Evolutionary conservation across 2,329 filamentous ascomycete genomes (phyloP).

Genomic region (Bipolaris victoriae): DNA sequence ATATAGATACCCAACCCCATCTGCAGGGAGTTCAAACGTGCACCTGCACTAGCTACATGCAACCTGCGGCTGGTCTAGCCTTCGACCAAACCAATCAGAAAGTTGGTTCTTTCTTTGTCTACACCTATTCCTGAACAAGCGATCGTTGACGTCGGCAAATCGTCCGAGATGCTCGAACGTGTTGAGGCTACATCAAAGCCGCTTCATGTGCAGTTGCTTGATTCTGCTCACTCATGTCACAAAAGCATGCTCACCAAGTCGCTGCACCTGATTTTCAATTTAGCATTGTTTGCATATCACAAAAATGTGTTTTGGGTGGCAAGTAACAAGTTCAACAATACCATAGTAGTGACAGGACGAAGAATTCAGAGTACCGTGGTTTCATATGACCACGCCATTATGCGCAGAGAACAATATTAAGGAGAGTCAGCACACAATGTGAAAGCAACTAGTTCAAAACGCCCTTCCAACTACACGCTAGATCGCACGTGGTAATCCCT

Average conservation of each 20-base stretch:
- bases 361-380: not conserved
- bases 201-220: not conserved
- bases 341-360: not conserved
- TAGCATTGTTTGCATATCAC: not conserved
- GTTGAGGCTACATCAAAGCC: not conserved
- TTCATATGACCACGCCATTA: not conserved
- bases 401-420: conserved; percentile 46
- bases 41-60: conserved; percentile 11
- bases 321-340: not conserved
- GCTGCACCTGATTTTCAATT: not conserved
- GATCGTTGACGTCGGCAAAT: not conserved
- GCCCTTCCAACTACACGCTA: conserved; percentile 18
- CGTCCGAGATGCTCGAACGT: not conserved
- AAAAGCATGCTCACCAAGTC: not conserved
- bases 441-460: conserved; percentile 13
- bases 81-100: conserved; percentile 2
- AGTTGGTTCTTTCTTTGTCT: conserved; percentile 10
- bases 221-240: not conserved
- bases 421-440: conserved; percentile 32
- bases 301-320: not conserved
- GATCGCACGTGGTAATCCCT: conserved; percentile 23
- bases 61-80: conserved; percentile 7
- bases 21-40: not conserved
- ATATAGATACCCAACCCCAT: not conserved
- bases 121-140: conserved; percentile 2